Conservation (phyloP, 345 rosid species). For the Tarenaya hassleriana region DNA sequence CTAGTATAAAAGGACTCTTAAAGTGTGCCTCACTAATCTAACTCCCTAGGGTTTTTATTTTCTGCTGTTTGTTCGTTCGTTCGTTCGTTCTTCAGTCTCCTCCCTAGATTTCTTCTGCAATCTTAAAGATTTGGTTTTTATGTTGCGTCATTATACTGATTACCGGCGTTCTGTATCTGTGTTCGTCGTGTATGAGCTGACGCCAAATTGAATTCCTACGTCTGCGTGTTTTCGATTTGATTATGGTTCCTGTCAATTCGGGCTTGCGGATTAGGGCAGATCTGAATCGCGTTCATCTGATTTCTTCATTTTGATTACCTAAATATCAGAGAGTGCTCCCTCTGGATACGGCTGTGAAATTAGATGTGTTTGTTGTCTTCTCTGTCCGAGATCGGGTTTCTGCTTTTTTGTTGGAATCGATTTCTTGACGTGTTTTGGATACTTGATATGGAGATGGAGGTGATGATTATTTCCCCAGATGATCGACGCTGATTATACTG, state of each 20-base stretch:
- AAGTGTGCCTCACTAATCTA: too few relatives aligned
- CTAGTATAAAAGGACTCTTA: too few relatives aligned
- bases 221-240: constrained; percentile 16
- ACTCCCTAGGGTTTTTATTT: too few relatives aligned
- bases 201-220: constrained; percentile 18
- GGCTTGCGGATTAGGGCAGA: constrained; percentile 17
- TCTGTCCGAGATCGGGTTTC: background rate
- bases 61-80: too few relatives aligned
- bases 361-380: background rate
- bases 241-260: constrained; percentile 5
- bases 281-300: background rate
- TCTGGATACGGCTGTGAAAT: too few relatives aligned
- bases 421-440: background rate
- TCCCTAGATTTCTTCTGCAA: too few relatives aligned
- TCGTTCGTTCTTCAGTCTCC: too few relatives aligned
- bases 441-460: constrained; percentile 14
- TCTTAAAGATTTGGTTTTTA: too few relatives aligned
- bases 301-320: background rate
- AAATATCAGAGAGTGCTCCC: too few relatives aligned
- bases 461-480: constrained; percentile 35
- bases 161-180: constrained; percentile 25
- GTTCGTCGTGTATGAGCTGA: constrained; percentile 36
- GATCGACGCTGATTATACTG: constrained; percentile 29
- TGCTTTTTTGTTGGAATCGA: background rate
- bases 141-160: constrained; percentile 31